Evolutionary conservation across 2,329 filamentous ascomycete genomes (phyloP).

Genomic region (Trichoderma sp.): DNA sequence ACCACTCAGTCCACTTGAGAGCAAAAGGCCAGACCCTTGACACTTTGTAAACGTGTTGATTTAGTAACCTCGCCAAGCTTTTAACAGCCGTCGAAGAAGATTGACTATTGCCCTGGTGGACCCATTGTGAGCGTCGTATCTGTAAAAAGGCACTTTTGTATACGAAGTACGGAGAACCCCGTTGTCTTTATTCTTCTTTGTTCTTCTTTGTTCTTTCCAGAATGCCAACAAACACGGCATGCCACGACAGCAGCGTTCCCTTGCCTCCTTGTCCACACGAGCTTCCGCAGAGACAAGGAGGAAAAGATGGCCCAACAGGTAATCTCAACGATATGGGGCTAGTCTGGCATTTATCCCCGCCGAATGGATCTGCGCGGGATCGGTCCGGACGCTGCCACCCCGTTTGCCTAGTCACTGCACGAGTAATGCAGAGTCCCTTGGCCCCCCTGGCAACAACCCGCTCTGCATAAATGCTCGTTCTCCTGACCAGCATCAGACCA

Average conservation of each 20-base stretch:
- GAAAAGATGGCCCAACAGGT: background rate
- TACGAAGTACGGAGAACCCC: background rate
- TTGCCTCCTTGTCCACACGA: background rate
- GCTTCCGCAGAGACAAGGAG: background rate
- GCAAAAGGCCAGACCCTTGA: background rate
- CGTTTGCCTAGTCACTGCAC: background rate
- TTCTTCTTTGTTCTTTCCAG: background rate
- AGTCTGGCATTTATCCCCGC: conserved; percentile 4
- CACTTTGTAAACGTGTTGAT: background rate
- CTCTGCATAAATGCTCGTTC: conserved; percentile 1
- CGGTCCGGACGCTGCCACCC: conserved; percentile 13
- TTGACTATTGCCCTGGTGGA: background rate
- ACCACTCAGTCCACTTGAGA: background rate
- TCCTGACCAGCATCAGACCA: conserved; percentile 11
- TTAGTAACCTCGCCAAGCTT: background rate
- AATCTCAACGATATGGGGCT: background rate
- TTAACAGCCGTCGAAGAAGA: background rate
- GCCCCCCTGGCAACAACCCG: background rate
- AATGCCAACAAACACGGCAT: background rate
- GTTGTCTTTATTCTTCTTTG: background rate
- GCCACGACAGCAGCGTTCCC: background rate
- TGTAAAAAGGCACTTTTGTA: background rate
- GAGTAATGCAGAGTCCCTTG: conserved; percentile 4
- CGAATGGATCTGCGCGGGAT: conserved; percentile 22
- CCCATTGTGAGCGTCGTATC: background rate